phyloP scores from a whole-genome alignment of 768 basidiomycete genomes.

The Daedaleopsis sinensis region DNA sequence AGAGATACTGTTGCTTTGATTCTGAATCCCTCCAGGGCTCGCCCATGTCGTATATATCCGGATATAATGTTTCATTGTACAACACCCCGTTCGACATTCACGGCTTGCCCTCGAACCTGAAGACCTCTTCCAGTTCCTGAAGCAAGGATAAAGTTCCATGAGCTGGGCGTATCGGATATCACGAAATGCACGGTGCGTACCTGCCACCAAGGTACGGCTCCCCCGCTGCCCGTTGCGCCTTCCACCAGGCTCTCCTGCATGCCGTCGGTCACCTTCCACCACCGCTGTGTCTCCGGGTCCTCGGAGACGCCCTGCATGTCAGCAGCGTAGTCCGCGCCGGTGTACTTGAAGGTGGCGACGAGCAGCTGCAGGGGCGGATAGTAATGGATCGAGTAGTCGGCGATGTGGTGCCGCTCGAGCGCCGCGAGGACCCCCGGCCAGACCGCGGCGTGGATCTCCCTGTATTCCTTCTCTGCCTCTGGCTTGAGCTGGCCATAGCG shows the following conservation, averaged over 20 bases:
- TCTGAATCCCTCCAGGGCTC: slow-evolving; percentile 1
- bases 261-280: slow-evolving; percentile 77
- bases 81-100: background rate
- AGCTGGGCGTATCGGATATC: background rate
- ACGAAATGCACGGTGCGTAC: slow-evolving; percentile 32
- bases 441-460: slow-evolving; percentile 58
- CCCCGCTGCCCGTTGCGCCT: slow-evolving; percentile 70
- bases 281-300: slow-evolving; percentile 69
- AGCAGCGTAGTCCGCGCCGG: slow-evolving; percentile 59
- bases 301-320: slow-evolving; percentile 70
- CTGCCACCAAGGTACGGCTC: slow-evolving; percentile 72
- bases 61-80: background rate
- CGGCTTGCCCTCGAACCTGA: slow-evolving; percentile 58
- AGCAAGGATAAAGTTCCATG: background rate
- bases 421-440: slow-evolving; percentile 74
- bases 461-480: slow-evolving; percentile 52
- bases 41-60: background rate
- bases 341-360: slow-evolving; percentile 82
- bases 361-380: slow-evolving; percentile 64
- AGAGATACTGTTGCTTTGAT: slow-evolving; percentile 18
- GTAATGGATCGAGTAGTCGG: slow-evolving; percentile 79
- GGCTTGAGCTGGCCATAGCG: slow-evolving; percentile 62
- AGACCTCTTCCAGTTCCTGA: slow-evolving; percentile 59
- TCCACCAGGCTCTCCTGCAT: slow-evolving; percentile 82
- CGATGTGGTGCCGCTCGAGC: slow-evolving; percentile 61